Evolutionary conservation across 768 basidiomycete genomes (phyloP), one percentile per base, ranked within the genome.

Genomic region (Tephrocybe sp.): DNA sequence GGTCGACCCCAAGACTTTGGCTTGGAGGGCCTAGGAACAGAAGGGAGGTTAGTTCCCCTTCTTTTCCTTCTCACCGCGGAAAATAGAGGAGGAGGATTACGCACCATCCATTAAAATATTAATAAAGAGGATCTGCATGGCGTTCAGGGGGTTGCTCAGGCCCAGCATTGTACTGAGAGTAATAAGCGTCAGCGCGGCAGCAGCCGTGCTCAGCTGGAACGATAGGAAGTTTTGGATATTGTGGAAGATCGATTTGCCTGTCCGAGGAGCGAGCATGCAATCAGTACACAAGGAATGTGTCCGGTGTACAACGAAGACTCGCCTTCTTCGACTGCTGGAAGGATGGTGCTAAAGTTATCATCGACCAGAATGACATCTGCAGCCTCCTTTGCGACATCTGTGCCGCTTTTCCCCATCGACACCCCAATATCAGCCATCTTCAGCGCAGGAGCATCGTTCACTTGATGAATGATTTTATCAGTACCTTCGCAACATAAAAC

Each of bases 71-170:
- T 33, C 16, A 12, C 47, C 40, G 42, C 47, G 53, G 45, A 39
- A 39, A 43, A 56, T n/a, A 40, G 17, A 33, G 4, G 45, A 10
- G 32, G 35, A 39, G 20, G 50, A 26, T 2, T 45, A 52, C 20
- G 5, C 78, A 87, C 93, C 94, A 57, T 98, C 96, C 95, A 98
- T 98, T 42, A 98, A 80, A 64, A 98, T 97, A 70, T 98, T 98
- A 63, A 98, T 98, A 65, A 97, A 98, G n/a, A 98, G 72, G 61
- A 98, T 98, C 67, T 98, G 94, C 94, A 98, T 98, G 3, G 95
- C 87, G 62, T 98, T 98, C 55, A 98, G 77, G 3, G 95, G 95
- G 62, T 96, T 98, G 60, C 84, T 85, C 31, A 97, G 75, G 12
- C 88, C 84, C 60, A 98, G 83, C 66, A 94, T 77, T 17, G 95